Base-by-base conservation (phyloP, 768 basidiomycete genomes). In the Lentinula detonsa region DNA sequence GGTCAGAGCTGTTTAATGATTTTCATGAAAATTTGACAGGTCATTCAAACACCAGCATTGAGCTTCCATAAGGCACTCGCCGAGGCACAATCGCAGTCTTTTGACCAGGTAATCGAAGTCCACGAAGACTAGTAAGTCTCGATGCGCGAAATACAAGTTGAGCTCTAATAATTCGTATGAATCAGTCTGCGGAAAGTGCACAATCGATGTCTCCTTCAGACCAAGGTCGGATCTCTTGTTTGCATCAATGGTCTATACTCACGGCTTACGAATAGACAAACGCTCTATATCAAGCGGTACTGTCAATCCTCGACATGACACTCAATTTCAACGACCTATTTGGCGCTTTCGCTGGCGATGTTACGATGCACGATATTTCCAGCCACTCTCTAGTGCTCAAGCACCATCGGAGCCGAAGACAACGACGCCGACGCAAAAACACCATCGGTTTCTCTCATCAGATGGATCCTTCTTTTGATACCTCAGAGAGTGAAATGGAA, bases 61-160 rank as follows among this genome's bases (percentile, higher is more conserved):
- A 74, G 76, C 57, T 91, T 93, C 64, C 87, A 87, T 61, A 72
- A 81, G 6, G 75, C 69, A 2, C 76, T 93, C 54, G 71, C 71
- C 21, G 67, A 74, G 21, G 84, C 83, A 1, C 77, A 74, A 57
- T 90, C 90, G 3, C 76, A 49, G 23, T 59, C 58, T 21, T 51
- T 94, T 13, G 92, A 93, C 65, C 87, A 91, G 59, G 87, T 91
- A 77, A 86, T 93, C 51, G 72, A 72, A 35, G 62, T 86, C 11
- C 91, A 93, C 66, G 78, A 85, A 35, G 78, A 83, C 31, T 85
- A 91, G 91, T 92, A 64, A 65, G 90, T 74, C 23, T 9, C 10
- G 13, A 34, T 34, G 33, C 7, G 13, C 10, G 28, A 18, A 5
- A 13, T 34, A 34, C 16, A 34, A 11, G 15, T n/a, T 16, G 9